phyloP scores from a whole-genome alignment of 1,284 basidiomycete genomes.

The Ustilago trichophora region DNA sequence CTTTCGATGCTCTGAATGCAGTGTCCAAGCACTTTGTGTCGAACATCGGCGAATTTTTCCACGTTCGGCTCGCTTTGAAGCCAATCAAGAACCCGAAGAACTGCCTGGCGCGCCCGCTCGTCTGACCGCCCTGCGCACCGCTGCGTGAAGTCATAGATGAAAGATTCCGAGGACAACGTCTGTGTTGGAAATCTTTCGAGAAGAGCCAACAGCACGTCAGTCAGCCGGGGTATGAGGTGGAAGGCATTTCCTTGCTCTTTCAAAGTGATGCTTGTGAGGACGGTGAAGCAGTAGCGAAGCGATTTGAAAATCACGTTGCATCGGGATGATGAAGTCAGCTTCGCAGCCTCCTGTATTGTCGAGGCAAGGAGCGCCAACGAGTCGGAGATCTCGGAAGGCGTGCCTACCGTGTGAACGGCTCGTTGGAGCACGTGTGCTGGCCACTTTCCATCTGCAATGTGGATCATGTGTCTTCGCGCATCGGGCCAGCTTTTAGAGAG shows the following conservation, averaged over 20 bases:
- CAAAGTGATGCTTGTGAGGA: conserved; percentile 2
- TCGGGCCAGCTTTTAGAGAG: conserved; percentile 26
- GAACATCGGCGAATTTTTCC: not conserved
- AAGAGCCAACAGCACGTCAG: conserved; percentile 8
- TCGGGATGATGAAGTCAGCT: not conserved
- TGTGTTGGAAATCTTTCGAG: conserved; percentile 7
- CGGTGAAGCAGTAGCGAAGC: conserved; percentile 11
- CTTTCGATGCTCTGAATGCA: conserved; percentile 17
- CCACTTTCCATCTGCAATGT: conserved; percentile 17
- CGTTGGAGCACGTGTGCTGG: conserved; percentile 16
- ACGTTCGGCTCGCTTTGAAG: not conserved
- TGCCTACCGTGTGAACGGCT: conserved; percentile 7
- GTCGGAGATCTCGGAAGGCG: conserved; percentile 29
- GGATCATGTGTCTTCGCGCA: conserved; percentile 25
- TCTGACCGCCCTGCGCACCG: conserved; percentile 9
- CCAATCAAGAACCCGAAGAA: conserved; percentile 10
- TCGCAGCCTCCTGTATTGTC: not conserved
- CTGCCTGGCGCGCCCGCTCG: conserved; percentile 18
- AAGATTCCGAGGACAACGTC: not conserved
- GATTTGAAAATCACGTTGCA: not conserved
- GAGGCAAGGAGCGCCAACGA: conserved; percentile 20
- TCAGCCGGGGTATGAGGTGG: conserved; percentile 21
- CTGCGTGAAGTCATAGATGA: conserved; percentile 6
- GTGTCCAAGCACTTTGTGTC: not conserved
- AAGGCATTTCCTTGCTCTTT: not conserved